These are phyloP conservation scores for Glonium stellatum DNA, from an alignment of 495 filamentous ascomycete species.

Conservation along the genomic window DNA sequence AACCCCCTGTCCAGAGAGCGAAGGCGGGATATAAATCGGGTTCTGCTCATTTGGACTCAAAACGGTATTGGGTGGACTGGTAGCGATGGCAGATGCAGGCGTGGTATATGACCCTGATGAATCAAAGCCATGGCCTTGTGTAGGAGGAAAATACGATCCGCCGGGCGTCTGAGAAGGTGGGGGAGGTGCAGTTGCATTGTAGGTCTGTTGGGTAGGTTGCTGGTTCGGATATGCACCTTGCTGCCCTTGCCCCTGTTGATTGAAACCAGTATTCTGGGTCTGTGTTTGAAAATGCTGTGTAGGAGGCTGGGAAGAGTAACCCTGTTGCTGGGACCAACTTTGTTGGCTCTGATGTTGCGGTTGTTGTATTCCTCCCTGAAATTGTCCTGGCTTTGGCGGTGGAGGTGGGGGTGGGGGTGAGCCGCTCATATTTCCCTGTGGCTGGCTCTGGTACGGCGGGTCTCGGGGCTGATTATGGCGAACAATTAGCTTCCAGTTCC, in stretches of 20 bases:
- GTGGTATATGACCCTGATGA: constrained; percentile 11
- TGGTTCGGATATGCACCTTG: constrained; percentile 14
- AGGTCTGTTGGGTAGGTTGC: constrained; percentile 8
- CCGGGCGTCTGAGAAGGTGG: constrained; percentile 23
- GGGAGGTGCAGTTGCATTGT: constrained; percentile 21
- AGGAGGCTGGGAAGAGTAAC: constrained; percentile 7
- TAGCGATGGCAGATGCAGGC: constrained; percentile 11
- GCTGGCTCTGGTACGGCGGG: constrained; percentile 9
- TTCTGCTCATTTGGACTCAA: constrained; percentile 27
- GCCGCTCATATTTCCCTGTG: constrained; percentile 14
- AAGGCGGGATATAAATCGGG: constrained; percentile 27
- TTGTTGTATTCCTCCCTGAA: constrained; percentile 17
- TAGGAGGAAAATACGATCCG: constrained; percentile 27
- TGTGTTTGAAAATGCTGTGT: constrained; percentile 12
- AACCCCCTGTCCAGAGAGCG: constrained; percentile 26
- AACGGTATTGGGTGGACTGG: constrained; percentile 14
- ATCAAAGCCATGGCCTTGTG: constrained; percentile 14
- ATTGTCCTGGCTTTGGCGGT: constrained; percentile 20
- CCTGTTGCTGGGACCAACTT: constrained; percentile 13
- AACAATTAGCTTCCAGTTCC: not conserved
- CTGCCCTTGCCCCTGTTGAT: constrained; percentile 6
- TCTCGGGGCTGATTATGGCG: constrained; percentile 1
- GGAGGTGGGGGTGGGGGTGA: constrained; percentile 22
- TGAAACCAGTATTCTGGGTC: constrained; percentile 9
- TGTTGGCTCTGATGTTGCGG: constrained; percentile 11